phyloP scores from a whole-genome alignment of 2,329 filamentous ascomycete genomes.

The Aspergillus niger region DNA sequence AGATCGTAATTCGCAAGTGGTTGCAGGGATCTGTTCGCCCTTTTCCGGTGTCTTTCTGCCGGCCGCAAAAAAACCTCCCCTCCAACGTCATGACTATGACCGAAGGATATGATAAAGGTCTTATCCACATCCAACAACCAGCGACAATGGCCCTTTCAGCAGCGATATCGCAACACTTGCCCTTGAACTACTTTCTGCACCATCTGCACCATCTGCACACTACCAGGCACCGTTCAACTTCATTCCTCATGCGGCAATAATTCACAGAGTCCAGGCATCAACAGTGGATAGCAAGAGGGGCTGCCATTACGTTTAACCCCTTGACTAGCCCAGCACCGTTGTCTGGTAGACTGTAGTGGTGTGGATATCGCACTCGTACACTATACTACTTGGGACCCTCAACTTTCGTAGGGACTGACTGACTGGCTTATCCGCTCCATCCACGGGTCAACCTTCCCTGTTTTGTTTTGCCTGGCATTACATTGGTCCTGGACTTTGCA shows the following conservation, averaged over 20 bases:
- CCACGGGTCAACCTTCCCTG: conserved; percentile 9
- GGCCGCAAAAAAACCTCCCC: neutral
- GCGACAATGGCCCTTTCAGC: no score
- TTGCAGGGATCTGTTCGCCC: neutral
- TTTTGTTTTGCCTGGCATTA: conserved; percentile 4
- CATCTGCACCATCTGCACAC: neutral
- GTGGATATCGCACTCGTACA: neutral
- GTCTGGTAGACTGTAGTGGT: neutral
- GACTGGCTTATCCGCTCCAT: neutral
- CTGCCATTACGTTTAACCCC: neutral
- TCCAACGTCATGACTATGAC: neutral
- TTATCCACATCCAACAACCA: neutral
- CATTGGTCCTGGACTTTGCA: neutral
- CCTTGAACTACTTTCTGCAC: no score
- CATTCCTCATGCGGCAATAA: neutral
- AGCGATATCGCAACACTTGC: neutral
- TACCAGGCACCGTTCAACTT: neutral
- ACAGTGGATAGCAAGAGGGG: neutral
- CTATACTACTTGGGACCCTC: neutral
- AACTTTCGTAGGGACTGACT: neutral
- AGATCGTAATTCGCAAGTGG: neutral
- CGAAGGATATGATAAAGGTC: neutral
- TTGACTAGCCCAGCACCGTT: neutral
- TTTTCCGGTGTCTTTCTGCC: neutral
- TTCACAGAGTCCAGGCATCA: neutral